Evolutionary conservation across 805 yeast species (phyloP).

Genomic region (Lachancea mirantina): DNA sequence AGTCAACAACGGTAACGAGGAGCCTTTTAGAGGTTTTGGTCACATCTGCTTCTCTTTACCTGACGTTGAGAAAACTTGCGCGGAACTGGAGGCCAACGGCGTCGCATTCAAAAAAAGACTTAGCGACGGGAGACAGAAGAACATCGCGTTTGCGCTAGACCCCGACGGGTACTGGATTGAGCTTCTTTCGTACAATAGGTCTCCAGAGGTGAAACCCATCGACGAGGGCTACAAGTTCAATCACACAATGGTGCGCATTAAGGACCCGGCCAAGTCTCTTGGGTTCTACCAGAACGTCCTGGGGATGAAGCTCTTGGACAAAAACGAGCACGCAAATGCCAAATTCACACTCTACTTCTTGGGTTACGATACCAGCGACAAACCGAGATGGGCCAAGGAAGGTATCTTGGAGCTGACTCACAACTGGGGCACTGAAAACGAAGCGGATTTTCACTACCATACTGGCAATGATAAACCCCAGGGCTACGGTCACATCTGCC

Average conservation of each 20-base stretch:
- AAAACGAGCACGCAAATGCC: constrained; percentile 54
- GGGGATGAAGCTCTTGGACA: constrained; percentile 70
- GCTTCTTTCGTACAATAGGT: constrained; percentile 51
- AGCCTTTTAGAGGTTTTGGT: constrained; percentile 86
- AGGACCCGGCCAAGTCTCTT: constrained; percentile 70
- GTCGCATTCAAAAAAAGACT: constrained; percentile 78
- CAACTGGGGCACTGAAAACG: constrained; percentile 91
- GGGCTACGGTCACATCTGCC: constrained; percentile 84
- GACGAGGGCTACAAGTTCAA: constrained; percentile 43
- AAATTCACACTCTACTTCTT: constrained; percentile 81
- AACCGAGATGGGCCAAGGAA: constrained; percentile 41
- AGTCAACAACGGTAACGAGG: constrained; percentile 75
- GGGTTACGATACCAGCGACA: constrained; percentile 52
- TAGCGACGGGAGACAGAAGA: constrained; percentile 83
- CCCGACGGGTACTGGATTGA: constrained; percentile 98
- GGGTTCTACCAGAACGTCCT: constrained; percentile 71
- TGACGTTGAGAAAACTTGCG: constrained; percentile 59
- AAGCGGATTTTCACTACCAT: constrained; percentile 68
- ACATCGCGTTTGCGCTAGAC: constrained; percentile 91
- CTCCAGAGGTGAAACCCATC: constrained; percentile 11
- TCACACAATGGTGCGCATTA: constrained; percentile 89
- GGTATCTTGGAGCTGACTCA: constrained; percentile 84
- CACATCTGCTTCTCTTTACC: constrained; percentile 87
- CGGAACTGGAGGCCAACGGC: constrained; percentile 47
- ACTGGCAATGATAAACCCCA: constrained; percentile 71